These are phyloP conservation scores for Sisymbrium irio DNA, from an alignment of 345 rosid species.

Conservation along the genomic window DNA sequence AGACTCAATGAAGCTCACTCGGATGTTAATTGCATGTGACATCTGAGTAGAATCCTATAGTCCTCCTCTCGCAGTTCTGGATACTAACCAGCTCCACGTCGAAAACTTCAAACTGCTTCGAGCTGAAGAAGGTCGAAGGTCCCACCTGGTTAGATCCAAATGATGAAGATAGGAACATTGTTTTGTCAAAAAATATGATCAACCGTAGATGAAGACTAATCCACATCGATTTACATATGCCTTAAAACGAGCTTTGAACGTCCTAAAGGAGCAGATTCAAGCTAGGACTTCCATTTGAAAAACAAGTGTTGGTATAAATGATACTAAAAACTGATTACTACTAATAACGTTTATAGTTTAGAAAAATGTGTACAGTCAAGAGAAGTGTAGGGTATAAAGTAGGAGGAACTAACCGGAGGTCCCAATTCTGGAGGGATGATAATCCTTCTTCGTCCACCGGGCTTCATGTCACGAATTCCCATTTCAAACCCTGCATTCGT, in stretches of 20 bases:
- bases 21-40: conserved; percentile 67
- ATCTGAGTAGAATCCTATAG: conserved; percentile 91
- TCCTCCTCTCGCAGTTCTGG: conserved; percentile 79
- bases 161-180: neutral
- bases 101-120: conserved; percentile 90
- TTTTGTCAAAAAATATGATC: neutral
- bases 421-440: conserved; percentile 97
- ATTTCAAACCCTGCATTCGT: conserved; percentile 75
- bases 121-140: conserved; percentile 94
- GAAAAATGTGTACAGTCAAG: neutral
- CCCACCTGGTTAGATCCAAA: conserved; percentile 59
- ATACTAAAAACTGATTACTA: neutral
- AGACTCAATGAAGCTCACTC: neutral
- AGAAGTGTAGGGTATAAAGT: neutral
- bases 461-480: conserved; percentile 87
- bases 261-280: neutral
- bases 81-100: conserved; percentile 78
- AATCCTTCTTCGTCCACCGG: conserved; percentile 90
- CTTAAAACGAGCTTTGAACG: neutral
- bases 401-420: conserved; percentile 73
- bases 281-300: neutral
- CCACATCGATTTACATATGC: neutral
- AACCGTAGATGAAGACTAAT: neutral
- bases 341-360: neutral
- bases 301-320: neutral